Conservation (phyloP, 2,329 filamentous ascomycete genomes). For the Fusarium globosum region DNA sequence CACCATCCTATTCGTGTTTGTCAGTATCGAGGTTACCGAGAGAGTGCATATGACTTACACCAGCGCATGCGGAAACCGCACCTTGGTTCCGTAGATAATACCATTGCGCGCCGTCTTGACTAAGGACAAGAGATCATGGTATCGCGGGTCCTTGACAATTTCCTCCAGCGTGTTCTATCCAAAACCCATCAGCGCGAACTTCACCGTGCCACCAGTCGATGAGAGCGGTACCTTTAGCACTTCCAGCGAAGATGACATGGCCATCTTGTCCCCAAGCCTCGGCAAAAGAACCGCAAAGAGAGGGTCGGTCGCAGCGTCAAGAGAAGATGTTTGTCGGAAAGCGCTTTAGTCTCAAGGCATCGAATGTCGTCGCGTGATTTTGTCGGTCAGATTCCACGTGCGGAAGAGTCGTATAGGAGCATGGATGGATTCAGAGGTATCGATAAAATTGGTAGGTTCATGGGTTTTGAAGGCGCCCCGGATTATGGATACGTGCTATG, state of each 20-base stretch:
- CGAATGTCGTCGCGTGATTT: constrained; percentile 29
- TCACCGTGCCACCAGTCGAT: background rate
- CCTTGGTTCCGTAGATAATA: constrained; percentile 95
- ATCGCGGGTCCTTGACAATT: constrained; percentile 82
- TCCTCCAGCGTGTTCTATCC: constrained; percentile 75
- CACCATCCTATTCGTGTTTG: constrained; percentile 76
- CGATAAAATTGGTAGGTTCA: constrained; percentile 25
- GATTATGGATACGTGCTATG: constrained; percentile 20
- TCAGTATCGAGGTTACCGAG: constrained; percentile 29
- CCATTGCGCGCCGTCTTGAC: constrained; percentile 97
- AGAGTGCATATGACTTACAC: constrained; percentile 62
- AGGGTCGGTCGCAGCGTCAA: constrained; percentile 19
- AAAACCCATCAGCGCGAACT: constrained; percentile 19
- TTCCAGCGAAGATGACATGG: constrained; percentile 44
- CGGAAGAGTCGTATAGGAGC: constrained; percentile 5
- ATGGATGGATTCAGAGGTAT: constrained; percentile 9
- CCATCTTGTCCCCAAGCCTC: constrained; percentile 43
- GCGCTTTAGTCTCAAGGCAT: constrained; percentile 20
- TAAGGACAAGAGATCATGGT: constrained; percentile 86
- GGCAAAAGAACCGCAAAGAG: constrained; percentile 25
- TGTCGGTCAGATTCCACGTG: constrained; percentile 5
- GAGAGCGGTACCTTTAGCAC: constrained; percentile 43
- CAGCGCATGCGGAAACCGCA: constrained; percentile 96
- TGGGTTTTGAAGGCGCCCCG: constrained; percentile 17
- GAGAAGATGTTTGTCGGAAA: constrained; percentile 10